These are phyloP conservation scores for Cardiospermum halicacabum DNA, from an alignment of 345 rosid species.

Conservation along the genomic window DNA sequence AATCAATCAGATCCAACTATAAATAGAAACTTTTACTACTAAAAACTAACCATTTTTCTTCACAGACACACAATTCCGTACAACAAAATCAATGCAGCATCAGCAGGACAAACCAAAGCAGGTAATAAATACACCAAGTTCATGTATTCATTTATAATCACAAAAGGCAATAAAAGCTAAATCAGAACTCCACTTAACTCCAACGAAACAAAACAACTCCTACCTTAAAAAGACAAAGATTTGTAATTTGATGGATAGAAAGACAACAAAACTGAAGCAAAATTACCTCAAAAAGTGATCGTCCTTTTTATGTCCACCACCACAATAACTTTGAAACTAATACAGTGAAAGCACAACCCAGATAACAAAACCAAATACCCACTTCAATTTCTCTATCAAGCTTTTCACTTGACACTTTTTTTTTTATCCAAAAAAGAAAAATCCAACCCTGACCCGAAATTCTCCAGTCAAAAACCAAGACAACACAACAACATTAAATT, in stretches of 20 bases:
- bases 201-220: neutral
- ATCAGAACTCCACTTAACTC: constrained; percentile 1
- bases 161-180: neutral
- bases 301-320: constrained; percentile 17
- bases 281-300: constrained; percentile 13
- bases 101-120: neutral
- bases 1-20: neutral
- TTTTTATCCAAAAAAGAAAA: neutral
- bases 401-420: too few species aligned
- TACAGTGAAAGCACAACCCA: constrained; percentile 7
- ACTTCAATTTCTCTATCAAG: neutral
- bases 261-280: too few species aligned
- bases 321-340: constrained; percentile 7
- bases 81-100: neutral
- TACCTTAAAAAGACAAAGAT: neutral
- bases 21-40: neutral
- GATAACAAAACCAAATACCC: constrained; percentile 7
- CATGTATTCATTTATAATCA: neutral
- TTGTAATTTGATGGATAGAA: neutral
- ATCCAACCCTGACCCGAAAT: neutral
- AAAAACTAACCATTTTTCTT: neutral
- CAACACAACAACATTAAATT: too few species aligned
- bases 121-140: neutral
- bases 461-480: constrained; percentile 16
- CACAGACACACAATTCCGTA: neutral